These are phyloP conservation scores for Daldinia grandis DNA, from an alignment of 495 filamentous ascomycete species.

Conservation along the genomic window DNA sequence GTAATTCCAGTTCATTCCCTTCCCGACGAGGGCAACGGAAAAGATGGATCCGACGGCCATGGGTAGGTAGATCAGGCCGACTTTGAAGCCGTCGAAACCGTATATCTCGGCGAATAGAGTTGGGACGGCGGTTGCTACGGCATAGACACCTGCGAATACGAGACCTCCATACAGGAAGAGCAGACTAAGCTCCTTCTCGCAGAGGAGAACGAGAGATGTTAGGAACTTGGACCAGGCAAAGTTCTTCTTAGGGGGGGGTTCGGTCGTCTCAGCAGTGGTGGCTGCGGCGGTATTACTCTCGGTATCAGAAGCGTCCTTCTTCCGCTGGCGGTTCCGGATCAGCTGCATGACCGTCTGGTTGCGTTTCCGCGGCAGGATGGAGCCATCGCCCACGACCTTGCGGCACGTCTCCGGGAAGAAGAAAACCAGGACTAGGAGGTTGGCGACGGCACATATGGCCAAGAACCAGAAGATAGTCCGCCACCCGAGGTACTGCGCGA, in stretches of 20 bases:
- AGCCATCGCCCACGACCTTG: slow-evolving; percentile 71
- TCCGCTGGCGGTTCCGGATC: slow-evolving; percentile 51
- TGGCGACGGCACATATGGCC: slow-evolving; percentile 57
- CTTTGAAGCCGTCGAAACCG: slow-evolving; percentile 63
- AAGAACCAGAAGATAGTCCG: slow-evolving; percentile 75
- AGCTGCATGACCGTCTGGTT: slow-evolving; percentile 51
- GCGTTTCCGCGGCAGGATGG: slow-evolving; percentile 51
- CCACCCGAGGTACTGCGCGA: slow-evolving; percentile 71
- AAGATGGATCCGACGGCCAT: slow-evolving; percentile 68
- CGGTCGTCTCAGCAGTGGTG: slow-evolving; percentile 41
- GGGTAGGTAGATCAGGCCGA: slow-evolving; percentile 63
- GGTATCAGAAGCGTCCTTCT: slow-evolving; percentile 64
- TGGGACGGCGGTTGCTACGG: slow-evolving; percentile 55
- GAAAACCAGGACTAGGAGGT: slow-evolving; percentile 53
- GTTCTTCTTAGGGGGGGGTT: slow-evolving; percentile 37
- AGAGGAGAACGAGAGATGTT: slow-evolving; percentile 65
- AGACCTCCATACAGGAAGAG: slow-evolving; percentile 66
- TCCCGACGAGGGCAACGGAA: slow-evolving; percentile 62
- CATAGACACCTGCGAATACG: slow-evolving; percentile 65
- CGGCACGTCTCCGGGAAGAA: slow-evolving; percentile 69
- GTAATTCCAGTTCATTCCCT: slow-evolving; percentile 64
- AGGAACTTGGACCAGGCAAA: slow-evolving; percentile 65
- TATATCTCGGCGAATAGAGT: slow-evolving; percentile 61
- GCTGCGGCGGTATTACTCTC: slow-evolving; percentile 51
- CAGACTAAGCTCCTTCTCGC: slow-evolving; percentile 67